phyloP scores from a whole-genome alignment of 2,329 filamentous ascomycete species.

The Hymenotorrendiella dingleyae region DNA sequence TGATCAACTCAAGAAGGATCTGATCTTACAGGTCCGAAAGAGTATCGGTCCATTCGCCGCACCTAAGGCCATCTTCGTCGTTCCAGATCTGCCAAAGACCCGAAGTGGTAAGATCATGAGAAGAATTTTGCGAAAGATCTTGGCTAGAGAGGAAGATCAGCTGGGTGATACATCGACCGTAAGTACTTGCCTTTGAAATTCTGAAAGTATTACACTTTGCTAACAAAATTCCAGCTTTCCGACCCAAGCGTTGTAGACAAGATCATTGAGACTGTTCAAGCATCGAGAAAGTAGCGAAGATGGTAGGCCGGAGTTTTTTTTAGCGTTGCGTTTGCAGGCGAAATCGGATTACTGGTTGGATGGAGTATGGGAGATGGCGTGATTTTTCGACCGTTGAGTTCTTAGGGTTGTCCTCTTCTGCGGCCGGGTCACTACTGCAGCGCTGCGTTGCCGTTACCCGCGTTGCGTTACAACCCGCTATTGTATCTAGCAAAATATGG shows the following conservation, averaged over 20 bases:
- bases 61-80: constrained; percentile 85
- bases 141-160: constrained; percentile 95
- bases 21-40: constrained; percentile 91
- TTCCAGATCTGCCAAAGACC: constrained; percentile 94
- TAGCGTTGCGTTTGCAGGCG: too few species aligned
- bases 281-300: constrained; percentile 14
- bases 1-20: constrained; percentile 85
- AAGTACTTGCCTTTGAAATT: constrained; percentile 2
- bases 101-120: constrained; percentile 99
- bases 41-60: constrained; percentile 96
- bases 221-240: constrained; percentile 55
- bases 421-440: too few species aligned
- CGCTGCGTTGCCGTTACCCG: too few species aligned
- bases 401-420: too few species aligned
- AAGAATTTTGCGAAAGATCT: constrained; percentile 91
- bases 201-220: background rate
- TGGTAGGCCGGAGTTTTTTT: background rate
- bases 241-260: constrained; percentile 84
- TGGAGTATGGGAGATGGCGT: too few species aligned
- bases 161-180: constrained; percentile 89
- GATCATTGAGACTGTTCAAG: constrained; percentile 71
- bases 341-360: too few species aligned
- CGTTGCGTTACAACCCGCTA: too few species aligned
- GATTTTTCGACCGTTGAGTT: too few species aligned
- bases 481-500: too few species aligned